A percentile compares a stretch with the other conserved stretches of the same genome.
Evolutionary conservation across 1,139 yeast species (phyloP).

Genomic region (Suhomyces panamericanus): DNA sequence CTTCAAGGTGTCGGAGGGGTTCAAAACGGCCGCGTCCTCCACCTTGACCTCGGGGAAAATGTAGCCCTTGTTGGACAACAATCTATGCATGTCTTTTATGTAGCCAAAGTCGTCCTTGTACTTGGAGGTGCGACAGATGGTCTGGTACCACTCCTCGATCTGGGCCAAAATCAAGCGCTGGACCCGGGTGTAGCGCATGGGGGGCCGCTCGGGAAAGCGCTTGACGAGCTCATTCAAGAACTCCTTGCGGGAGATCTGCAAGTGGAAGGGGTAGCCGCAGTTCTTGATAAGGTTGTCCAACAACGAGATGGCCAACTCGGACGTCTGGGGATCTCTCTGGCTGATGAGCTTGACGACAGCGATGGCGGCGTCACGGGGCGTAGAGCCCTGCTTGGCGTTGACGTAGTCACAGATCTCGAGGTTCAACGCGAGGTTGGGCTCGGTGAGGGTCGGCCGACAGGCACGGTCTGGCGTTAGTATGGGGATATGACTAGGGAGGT

Average conservation of each 20-base stretch:
- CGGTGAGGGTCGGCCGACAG: constrained; percentile 78
- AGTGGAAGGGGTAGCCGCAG: constrained; percentile 96
- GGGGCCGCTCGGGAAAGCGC: constrained; percentile 94
- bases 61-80: constrained; percentile 83
- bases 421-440: constrained; percentile 86
- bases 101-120: constrained; percentile 91
- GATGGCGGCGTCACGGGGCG: constrained; percentile 91
- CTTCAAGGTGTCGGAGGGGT: constrained; percentile 87
- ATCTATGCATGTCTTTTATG: constrained; percentile 93
- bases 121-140: constrained; percentile 85
- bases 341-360: constrained; percentile 85
- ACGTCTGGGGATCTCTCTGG: constrained; percentile 78
- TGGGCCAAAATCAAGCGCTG: constrained; percentile 85
- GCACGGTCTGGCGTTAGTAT: constrained; percentile 64
- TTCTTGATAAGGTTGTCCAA: constrained; percentile 92
- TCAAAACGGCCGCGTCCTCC: constrained; percentile 91
- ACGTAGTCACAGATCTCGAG: constrained; percentile 91
- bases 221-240: constrained; percentile 90
- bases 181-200: constrained; percentile 76
- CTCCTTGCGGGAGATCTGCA: constrained; percentile 93
- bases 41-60: constrained; percentile 86
- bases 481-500: neutral
- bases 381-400: constrained; percentile 86
- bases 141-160: constrained; percentile 96
- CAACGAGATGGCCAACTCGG: constrained; percentile 55